Evolutionary conservation across 805 yeast genomes (phyloP).

Genomic region (Zygoascus flipseniorum): DNA sequence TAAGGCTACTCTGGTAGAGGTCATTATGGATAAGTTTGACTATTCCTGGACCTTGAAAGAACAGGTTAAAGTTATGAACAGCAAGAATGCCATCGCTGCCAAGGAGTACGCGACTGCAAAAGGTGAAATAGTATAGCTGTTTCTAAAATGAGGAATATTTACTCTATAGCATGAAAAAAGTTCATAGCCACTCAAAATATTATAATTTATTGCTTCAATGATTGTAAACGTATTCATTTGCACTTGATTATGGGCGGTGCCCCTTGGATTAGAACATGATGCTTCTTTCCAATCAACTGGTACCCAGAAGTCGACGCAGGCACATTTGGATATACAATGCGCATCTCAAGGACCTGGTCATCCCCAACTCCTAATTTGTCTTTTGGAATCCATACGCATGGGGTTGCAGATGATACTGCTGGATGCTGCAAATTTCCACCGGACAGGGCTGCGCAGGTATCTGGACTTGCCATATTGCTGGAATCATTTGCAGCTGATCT

Average conservation of each 20-base stretch:
- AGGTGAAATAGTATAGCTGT: conserved; percentile 5
- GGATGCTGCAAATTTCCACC: conserved; percentile 24
- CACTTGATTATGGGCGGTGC: conserved; percentile 15
- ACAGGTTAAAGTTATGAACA: conserved; percentile 22
- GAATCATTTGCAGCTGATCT: not conserved
- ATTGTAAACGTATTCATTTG: no score
- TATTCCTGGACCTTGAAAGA: conserved; percentile 51
- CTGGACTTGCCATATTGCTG: not conserved
- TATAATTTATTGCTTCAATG: no score
- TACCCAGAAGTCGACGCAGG: conserved; percentile 25
- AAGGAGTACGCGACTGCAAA: conserved; percentile 12
- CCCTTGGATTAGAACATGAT: not conserved
- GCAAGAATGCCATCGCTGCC: conserved; percentile 17
- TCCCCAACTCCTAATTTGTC: conserved; percentile 33
- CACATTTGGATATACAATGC: conserved; percentile 18
- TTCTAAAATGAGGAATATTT: no score
- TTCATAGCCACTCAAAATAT: no score
- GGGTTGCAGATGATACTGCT: conserved; percentile 21
- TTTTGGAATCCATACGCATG: conserved; percentile 38
- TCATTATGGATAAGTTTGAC: conserved; percentile 50
- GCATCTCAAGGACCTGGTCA: conserved; percentile 26
- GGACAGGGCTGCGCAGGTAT: not conserved
- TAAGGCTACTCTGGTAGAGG: conserved; percentile 47
- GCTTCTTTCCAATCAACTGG: conserved; percentile 13
- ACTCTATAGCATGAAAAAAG: no score